Conservation (phyloP, 345 rosid species). For the Camelina neglecta region DNA sequence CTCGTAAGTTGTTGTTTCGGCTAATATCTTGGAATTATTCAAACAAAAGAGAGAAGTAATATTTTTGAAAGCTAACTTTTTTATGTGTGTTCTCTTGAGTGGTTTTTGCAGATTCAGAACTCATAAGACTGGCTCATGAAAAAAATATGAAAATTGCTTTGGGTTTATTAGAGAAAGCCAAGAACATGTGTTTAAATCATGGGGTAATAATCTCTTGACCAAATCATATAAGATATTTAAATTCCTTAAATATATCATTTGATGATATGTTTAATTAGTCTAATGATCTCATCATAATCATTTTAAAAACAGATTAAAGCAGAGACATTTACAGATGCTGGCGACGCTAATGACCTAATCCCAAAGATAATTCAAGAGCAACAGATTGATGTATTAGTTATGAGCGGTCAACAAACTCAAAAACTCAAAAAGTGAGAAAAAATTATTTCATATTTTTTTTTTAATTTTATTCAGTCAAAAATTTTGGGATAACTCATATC, state of each 20-base stretch:
- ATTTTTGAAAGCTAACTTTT: background rate
- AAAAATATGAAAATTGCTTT: conserved; percentile 42
- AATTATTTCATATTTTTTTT: background rate
- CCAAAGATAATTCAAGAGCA: conserved; percentile 44
- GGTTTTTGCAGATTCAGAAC: conserved; percentile 39
- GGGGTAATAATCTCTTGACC: conserved; percentile 46
- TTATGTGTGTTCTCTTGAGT: conserved; percentile 2
- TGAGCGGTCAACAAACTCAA: conserved; percentile 37
- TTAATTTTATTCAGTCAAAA: background rate
- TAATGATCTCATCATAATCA: background rate
- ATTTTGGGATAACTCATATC: background rate
- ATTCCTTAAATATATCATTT: no score
- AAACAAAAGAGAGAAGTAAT: background rate
- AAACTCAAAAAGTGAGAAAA: conserved; percentile 44
- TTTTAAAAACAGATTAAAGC: conserved; percentile 46
- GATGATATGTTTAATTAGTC: no score
- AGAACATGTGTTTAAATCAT: conserved; percentile 48
- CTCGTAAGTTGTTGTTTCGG: conserved; percentile 33
- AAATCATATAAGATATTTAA: background rate
- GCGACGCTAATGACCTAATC: conserved; percentile 48
- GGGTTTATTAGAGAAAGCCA: conserved; percentile 58
- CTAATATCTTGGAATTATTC: background rate
- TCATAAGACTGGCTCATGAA: conserved; percentile 35
- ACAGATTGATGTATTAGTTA: conserved; percentile 43
- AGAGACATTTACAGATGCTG: conserved; percentile 49